Evolutionary conservation across 345 rosid species (phyloP), one percentile per base, ranked within the genome.

Genomic region (Microcos paniculata): DNA sequence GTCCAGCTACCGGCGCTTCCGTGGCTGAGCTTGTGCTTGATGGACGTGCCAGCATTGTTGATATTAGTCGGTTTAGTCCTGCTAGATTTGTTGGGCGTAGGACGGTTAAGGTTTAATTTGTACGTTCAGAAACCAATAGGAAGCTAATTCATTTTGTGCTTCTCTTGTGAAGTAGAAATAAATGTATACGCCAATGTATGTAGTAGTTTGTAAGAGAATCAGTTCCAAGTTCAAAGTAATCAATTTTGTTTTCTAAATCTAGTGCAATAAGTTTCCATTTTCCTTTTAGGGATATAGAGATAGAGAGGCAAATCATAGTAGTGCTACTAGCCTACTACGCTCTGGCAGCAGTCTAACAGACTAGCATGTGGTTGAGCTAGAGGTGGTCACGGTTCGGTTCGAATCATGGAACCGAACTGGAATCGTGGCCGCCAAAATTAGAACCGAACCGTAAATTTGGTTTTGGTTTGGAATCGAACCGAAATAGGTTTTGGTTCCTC

Each of bases 1-100:
- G 91, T 78, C 98, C 96, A 0, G 93, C 93, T 4, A 95, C 98
- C 2, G 98, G 99, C 4, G 91, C 90, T 77, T 91, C 99, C 11
- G n/a, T 93, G 74, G 88, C 99, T 26, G 93, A 91, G 84, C 91
- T 93, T 68, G 87, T 93, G 58, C 75, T 90, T 18, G 93, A 90
- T 26, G 97, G 93, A 6, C 61, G 70, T 52, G 86, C 97, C 33
- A 80, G 66, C 72, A 76, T 84, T 67, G 90, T 95, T 71, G 96
- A 95, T 76, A 85, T 95, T 67, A 42, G 78, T 72, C 82, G 72
- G 80, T 94, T 93, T 83, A 89, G 92, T 82, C 98, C 98, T 42
- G 83, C 89, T 52, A 84, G 98, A 82, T 95, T 93, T 80, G 55
- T 55, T 77, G 68, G 79, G 33, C 72, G 42, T 46, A 71, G 72